These are phyloP conservation scores for Penstemon barbatus DNA, from an alignment of 257 asterid species.

Conservation along the genomic window DNA sequence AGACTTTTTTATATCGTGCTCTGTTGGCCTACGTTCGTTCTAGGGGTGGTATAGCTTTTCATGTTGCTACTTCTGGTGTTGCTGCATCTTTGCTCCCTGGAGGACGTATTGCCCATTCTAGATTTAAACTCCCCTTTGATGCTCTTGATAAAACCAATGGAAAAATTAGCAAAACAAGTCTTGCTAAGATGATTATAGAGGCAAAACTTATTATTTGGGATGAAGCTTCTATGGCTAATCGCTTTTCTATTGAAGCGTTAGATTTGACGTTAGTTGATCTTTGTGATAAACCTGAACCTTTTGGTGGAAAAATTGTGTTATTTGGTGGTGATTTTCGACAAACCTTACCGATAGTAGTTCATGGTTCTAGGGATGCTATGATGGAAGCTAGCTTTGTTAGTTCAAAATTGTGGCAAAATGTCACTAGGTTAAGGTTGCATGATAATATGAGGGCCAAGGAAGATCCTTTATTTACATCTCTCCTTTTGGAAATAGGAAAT, in stretches of 20 bases:
- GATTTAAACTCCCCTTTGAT: neutral
- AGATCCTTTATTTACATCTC: neutral
- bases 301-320: neutral
- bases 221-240: conserved; percentile 11
- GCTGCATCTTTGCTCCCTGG: neutral
- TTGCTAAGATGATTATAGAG: neutral
- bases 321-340: no score
- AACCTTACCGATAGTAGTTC: no score
- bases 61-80: neutral
- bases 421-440: neutral
- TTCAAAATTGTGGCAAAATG: neutral
- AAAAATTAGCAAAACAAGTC: neutral
- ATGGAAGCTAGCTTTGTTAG: neutral
- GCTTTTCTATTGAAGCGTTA: neutral
- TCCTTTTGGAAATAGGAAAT: neutral
- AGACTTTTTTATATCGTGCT: conserved; percentile 4
- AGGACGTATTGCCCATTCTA: neutral
- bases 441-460: neutral
- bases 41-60: neutral
- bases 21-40: conserved; percentile 5
- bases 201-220: neutral
- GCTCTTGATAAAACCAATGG: neutral
- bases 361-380: no score
- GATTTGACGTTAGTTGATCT: neutral
- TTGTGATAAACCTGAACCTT: neutral